Evolutionary conservation across 2,329 filamentous ascomycete species (phyloP).

Genomic region (Aplosporella prunicola): DNA sequence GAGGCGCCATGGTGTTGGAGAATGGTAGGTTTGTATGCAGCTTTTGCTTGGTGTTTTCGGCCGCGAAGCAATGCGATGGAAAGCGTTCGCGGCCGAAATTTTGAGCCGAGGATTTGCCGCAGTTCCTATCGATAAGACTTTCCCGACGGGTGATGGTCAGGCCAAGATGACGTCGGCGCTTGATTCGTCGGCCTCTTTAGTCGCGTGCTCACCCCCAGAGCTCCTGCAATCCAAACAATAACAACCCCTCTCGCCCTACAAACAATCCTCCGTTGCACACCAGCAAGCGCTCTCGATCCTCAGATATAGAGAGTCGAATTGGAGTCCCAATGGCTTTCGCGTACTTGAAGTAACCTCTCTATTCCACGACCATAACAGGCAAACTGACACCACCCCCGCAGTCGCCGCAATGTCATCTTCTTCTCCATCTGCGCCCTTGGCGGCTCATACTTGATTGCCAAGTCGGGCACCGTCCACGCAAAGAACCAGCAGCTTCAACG

Average conservation of each 20-base stretch:
- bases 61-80: background rate
- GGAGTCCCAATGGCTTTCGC: conserved; percentile 9
- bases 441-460: conserved; percentile 24
- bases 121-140: conserved; percentile 7
- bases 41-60: background rate
- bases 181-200: too few species aligned
- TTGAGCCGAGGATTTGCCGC: conserved; percentile 4
- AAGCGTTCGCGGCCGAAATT: background rate
- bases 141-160: background rate
- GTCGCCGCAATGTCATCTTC: conserved; percentile 24
- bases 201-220: conserved; percentile 9
- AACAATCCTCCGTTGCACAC: background rate
- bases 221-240: conserved; percentile 1
- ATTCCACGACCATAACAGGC: background rate
- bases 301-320: too few species aligned
- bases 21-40: background rate
- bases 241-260: background rate
- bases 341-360: conserved; percentile 2
- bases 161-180: conserved; percentile 2
- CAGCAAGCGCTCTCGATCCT: background rate
- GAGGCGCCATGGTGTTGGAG: conserved; percentile 1
- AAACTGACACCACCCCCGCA: conserved; percentile 11
- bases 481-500: conserved; percentile 21
- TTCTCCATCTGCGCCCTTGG: conserved; percentile 24
- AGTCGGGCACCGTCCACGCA: conserved; percentile 20